These are phyloP conservation scores for Penicillium crystallinum DNA, from an alignment of 495 filamentous ascomycete genomes.

Conservation along the genomic window DNA sequence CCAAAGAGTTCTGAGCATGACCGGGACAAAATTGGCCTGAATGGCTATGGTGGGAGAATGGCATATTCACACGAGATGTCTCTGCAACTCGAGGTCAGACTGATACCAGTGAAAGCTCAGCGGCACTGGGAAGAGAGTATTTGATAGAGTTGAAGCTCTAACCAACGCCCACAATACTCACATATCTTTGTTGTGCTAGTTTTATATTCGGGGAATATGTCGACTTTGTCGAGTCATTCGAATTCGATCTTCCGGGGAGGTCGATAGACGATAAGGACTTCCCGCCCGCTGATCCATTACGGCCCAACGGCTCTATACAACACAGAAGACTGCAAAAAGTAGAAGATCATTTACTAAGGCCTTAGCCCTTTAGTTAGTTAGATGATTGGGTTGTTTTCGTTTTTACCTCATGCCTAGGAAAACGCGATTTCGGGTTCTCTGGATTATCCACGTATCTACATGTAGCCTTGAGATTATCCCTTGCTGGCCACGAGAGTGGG, in stretches of 20 bases:
- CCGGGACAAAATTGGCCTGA: constrained; percentile 93
- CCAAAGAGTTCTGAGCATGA: constrained; percentile 79
- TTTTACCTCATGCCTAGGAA: too few relatives aligned
- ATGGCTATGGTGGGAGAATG: constrained; percentile 97
- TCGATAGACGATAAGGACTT: constrained; percentile 18
- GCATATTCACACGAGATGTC: constrained; percentile 52
- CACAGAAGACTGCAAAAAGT: too few relatives aligned
- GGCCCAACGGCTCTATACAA: too few relatives aligned
- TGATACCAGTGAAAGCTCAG: not conserved
- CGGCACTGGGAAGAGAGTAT: not conserved
- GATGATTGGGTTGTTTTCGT: too few relatives aligned
- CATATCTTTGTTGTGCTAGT: not conserved
- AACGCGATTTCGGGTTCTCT: too few relatives aligned
- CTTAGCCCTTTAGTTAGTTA: too few relatives aligned
- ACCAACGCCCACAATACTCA: not conserved
- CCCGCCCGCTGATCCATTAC: not conserved
- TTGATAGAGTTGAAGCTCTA: not conserved
- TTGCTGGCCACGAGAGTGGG: not conserved
- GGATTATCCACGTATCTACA: not conserved
- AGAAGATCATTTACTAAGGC: too few relatives aligned
- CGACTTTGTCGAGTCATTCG: too few relatives aligned
- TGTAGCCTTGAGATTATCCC: not conserved
- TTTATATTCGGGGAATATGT: not conserved
- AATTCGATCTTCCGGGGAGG: not conserved
- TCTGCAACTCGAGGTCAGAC: constrained; percentile 2